Conservation (phyloP, 345 rosid species). For the Reutealis trisperma region DNA sequence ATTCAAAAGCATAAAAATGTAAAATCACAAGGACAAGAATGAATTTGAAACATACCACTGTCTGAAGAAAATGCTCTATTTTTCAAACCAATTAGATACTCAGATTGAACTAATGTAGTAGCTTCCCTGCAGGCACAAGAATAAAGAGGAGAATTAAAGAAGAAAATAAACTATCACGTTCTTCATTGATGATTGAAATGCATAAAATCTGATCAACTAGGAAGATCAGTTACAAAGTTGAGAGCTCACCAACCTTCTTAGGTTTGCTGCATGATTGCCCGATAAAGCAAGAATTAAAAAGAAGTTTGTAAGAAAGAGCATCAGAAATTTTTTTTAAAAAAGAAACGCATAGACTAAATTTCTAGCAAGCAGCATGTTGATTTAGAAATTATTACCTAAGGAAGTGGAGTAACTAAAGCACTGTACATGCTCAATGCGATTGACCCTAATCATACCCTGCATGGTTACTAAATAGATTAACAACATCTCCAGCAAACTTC, state of each 20-base stretch:
- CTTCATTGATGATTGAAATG: not conserved
- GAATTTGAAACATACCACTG: not conserved
- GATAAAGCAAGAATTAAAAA: not conserved
- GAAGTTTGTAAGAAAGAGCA: not conserved
- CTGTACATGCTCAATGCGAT: not conserved
- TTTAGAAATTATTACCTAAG: constrained; percentile 6
- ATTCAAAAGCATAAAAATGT: not conserved
- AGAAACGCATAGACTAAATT: not conserved
- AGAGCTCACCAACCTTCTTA: not conserved
- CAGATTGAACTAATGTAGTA: not conserved
- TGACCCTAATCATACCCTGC: constrained; percentile 1
- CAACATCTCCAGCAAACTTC: constrained; percentile 3
- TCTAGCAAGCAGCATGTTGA: not conserved
- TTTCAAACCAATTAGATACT: not conserved
- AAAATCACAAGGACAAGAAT: not conserved
- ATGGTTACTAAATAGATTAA: not conserved
- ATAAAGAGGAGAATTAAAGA: too few relatives aligned
- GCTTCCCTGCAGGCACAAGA: constrained; percentile 4
- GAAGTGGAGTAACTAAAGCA: constrained; percentile 8
- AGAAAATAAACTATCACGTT: too few relatives aligned
- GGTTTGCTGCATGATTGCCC: not conserved
- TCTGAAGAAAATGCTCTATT: constrained; percentile 19
- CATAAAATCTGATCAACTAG: not conserved
- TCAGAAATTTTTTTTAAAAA: not conserved
- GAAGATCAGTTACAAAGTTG: not conserved